Base-by-base conservation (phyloP, 176 grass and related monocot genomes). In the Echinochloa phyllopogon region DNA sequence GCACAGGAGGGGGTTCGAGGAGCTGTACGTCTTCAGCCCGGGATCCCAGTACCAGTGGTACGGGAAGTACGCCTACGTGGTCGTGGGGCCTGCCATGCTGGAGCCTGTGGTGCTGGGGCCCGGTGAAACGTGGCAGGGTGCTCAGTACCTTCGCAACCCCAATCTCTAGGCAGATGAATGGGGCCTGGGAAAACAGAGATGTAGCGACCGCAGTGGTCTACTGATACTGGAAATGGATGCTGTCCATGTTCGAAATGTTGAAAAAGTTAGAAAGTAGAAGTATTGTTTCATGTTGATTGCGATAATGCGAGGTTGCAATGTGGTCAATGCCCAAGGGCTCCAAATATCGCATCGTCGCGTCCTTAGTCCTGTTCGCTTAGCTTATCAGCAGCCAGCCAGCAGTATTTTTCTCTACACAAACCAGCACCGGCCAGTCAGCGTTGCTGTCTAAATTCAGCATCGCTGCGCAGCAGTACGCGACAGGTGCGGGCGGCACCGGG, bases 31-130 rank as follows among this genome's bases (percentile, higher is more conserved):
- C 6, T 81, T 88, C 61, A 98, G 91, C 74, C 96, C 96, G 9
- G 96, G 93, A 81, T 92, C 93, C 60, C 69, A 85, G 59, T 69
- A 98, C 82, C 74, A 94, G 25, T 94, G 88, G 92, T 95, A 95
- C 55, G 95, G 95, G 2, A 88, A 83, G 4, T 91, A 90, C 43
- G 95, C 95, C 33, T 98, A 91, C 85, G 71, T 98, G 17, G 90
- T 90, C 65, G 58, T 89, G n/a, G 95, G 95, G 0, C 93, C 89
- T 20, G 49, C 85, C 12, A 87, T 84, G 87, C 65, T 88, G 53
- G 69, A 82, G 72, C 93, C 91, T 15, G 53, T 87, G 23, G 7
- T 76, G 59, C 69, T 95, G 68, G 21, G 40, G 59, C 85, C 96
- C 41, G 85, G 93, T 77, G 80, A 60, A 2, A 78, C 82, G 49